Percentiles rank a stretch among this genome's conserved stretches.
Evolutionary conservation across 306 rosid genomes (phyloP).

Genomic region (Prunus padus): DNA sequence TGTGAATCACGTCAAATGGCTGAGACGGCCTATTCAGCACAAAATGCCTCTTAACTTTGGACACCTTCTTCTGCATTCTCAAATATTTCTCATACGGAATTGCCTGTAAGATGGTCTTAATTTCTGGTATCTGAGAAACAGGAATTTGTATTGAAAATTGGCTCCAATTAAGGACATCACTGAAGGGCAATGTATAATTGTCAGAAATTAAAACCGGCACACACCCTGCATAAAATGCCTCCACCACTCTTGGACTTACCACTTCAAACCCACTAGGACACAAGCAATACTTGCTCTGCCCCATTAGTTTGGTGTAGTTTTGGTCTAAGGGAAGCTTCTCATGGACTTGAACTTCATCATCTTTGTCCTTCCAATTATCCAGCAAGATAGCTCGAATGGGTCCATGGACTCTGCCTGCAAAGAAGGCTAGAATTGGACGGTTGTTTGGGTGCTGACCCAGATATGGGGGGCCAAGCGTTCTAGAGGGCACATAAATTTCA

Average conservation of each 20-base stretch:
- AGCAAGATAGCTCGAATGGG: conserved; percentile 50
- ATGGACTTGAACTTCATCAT: conserved; percentile 52
- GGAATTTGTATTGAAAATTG: conserved; percentile 54
- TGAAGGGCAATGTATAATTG: conserved; percentile 50
- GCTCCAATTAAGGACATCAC: conserved; percentile 70
- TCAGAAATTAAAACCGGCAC: conserved; percentile 70
- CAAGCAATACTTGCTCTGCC: conserved; percentile 56
- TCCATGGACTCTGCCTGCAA: conserved; percentile 74
- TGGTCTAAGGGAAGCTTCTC: conserved; percentile 49
- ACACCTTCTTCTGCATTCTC: conserved; percentile 40
- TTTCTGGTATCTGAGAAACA: conserved; percentile 39
- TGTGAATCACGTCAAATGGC: conserved; percentile 55
- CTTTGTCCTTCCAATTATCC: conserved; percentile 63
- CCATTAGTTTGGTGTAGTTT: conserved; percentile 42
- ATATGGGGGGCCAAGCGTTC: conserved; percentile 45
- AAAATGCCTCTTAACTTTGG: conserved; percentile 57
- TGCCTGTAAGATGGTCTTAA: conserved; percentile 46
- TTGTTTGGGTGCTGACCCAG: conserved; percentile 30
- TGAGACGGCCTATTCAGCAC: conserved; percentile 51
- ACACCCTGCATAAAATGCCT: conserved; percentile 55
- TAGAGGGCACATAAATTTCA: conserved; percentile 53
- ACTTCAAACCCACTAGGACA: conserved; percentile 87
- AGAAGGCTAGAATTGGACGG: conserved; percentile 56
- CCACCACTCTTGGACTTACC: conserved; percentile 76
- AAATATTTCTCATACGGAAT: conserved; percentile 39